Conservation (phyloP, 2,329 filamentous ascomycete genomes). For the Cytospora mali region DNA sequence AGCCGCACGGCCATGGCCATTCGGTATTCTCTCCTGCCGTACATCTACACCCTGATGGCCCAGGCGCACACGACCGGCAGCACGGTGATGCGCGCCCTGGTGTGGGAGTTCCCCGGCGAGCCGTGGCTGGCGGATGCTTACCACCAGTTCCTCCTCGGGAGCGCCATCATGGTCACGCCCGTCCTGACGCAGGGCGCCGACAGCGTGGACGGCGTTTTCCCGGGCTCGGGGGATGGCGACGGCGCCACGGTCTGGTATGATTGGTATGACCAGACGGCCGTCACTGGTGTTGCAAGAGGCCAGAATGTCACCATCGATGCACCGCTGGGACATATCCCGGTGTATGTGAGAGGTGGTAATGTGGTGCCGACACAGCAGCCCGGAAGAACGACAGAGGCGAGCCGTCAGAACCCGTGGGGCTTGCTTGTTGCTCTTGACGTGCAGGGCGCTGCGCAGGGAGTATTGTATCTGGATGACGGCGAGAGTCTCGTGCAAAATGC, state of each 20-base stretch:
- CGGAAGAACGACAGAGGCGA: constrained; percentile 66
- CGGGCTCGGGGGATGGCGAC: constrained; percentile 60
- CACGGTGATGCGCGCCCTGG: constrained; percentile 72
- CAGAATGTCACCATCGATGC: constrained; percentile 46
- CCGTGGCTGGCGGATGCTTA: constrained; percentile 67
- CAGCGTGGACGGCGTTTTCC: constrained; percentile 69
- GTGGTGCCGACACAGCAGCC: constrained; percentile 70
- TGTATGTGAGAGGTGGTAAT: constrained; percentile 69
- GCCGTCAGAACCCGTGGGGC: constrained; percentile 66
- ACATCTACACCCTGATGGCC: constrained; percentile 76
- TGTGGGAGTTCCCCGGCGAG: constrained; percentile 76
- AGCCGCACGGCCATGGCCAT: constrained; percentile 69
- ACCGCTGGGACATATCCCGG: constrained; percentile 68
- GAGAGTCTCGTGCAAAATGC: constrained; percentile 62
- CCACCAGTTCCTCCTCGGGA: constrained; percentile 72
- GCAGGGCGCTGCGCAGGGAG: constrained; percentile 59
- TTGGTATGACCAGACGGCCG: constrained; percentile 69
- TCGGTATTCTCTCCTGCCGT: constrained; percentile 71
- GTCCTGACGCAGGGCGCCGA: constrained; percentile 65
- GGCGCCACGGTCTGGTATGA: constrained; percentile 70
- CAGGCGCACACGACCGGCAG: constrained; percentile 65
- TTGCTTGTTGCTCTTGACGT: constrained; percentile 63
- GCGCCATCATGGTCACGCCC: constrained; percentile 66
- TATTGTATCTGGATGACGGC: constrained; percentile 75
- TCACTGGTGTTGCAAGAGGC: constrained; percentile 42